phyloP scores from a whole-genome alignment of 345 rosid species.

The Erodium maritimum region DNA sequence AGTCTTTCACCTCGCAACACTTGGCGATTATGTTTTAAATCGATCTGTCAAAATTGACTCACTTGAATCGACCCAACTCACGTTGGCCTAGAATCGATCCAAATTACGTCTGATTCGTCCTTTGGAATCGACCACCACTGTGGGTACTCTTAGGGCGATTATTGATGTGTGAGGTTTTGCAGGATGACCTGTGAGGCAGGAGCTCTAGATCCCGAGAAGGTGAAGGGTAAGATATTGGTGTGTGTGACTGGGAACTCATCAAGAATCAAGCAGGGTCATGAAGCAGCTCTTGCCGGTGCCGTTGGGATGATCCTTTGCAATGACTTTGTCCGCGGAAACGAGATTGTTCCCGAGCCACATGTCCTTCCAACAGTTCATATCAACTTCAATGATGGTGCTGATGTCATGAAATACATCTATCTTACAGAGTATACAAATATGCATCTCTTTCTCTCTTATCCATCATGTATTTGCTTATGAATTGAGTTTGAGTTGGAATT shows the following conservation, averaged over 20 bases:
- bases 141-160: no score
- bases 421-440: constrained; percentile 26
- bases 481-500: constrained; percentile 18
- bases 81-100: no score
- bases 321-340: constrained; percentile 29
- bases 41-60: no score
- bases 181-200: constrained; percentile 26
- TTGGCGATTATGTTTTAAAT: no score
- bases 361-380: constrained; percentile 56
- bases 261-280: constrained; percentile 39
- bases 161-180: constrained; percentile 2
- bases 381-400: constrained; percentile 34
- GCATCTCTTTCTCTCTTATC: no score
- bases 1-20: no score
- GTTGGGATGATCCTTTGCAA: constrained; percentile 70
- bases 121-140: no score
- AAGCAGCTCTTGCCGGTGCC: constrained; percentile 40
- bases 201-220: constrained; percentile 34
- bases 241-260: constrained; percentile 33
- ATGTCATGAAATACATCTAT: constrained; percentile 29
- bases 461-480: no score
- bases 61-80: no score
- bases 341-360: constrained; percentile 40
- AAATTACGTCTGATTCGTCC: no score
- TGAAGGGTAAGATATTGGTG: constrained; percentile 36